A percentile compares a stretch with the other conserved stretches of the same genome.
Conservation (phyloP, 805 yeast species). For the Candida tibetensis region DNA sequence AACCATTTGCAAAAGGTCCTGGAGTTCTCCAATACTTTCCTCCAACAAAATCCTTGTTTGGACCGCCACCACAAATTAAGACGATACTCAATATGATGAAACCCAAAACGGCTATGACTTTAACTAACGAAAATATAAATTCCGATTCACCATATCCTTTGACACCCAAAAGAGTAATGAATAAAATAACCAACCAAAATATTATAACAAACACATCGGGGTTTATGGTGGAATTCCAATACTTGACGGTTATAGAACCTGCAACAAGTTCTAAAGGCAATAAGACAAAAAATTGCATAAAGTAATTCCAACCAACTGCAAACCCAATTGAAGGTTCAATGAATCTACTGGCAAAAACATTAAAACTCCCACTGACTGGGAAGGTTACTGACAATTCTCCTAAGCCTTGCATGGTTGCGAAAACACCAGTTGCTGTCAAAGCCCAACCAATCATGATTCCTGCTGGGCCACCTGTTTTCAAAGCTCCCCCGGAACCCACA, state of each 20-base stretch:
- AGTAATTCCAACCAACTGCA: conserved; percentile 53
- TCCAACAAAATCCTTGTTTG: conserved; percentile 47
- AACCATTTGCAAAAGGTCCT: conserved; percentile 52
- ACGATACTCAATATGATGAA: conserved; percentile 48
- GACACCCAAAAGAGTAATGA: conserved; percentile 52
- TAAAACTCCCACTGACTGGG: conserved; percentile 54
- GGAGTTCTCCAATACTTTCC: conserved; percentile 51
- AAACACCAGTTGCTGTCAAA: conserved; percentile 22
- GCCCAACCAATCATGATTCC: conserved; percentile 28
- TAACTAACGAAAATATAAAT: conserved; percentile 46
- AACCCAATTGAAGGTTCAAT: conserved; percentile 57
- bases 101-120: conserved; percentile 48
- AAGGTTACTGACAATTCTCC: conserved; percentile 54
- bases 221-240: conserved; percentile 52
- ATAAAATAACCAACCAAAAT: conserved; percentile 46
- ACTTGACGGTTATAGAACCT: conserved; percentile 54
- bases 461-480: conserved; percentile 34
- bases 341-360: conserved; percentile 49
- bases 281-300: conserved; percentile 54
- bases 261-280: conserved; percentile 62
- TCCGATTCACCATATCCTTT: conserved; percentile 58
- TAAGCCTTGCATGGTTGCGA: conserved; percentile 35
- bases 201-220: conserved; percentile 62
- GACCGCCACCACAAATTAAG: conserved; percentile 52
- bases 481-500: conserved; percentile 45